Evolutionary conservation across 23 red algal genomes (phyloP).

Genomic region (Gracilariopsis chorda): DNA sequence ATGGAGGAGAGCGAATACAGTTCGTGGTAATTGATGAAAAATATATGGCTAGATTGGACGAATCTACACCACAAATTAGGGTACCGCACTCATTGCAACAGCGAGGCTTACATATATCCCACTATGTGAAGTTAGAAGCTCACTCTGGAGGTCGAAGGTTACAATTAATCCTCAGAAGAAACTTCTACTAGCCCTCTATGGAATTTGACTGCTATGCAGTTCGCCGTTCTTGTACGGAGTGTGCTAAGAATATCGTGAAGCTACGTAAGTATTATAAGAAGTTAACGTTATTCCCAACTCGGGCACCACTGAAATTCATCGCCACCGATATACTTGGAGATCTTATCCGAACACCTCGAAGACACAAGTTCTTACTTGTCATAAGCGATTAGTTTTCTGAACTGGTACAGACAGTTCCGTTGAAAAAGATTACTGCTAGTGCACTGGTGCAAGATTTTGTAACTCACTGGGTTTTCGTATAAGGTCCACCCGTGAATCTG

Average conservation of each 20-base stretch:
- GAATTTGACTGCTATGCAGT: neutral
- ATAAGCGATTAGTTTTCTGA: too few species aligned
- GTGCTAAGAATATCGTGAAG: neutral
- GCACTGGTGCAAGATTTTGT: neutral
- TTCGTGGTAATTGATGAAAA: too few species aligned
- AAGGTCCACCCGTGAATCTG: too few species aligned
- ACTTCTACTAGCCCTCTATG: too few species aligned
- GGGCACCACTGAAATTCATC: too few species aligned
- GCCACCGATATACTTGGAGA: too few species aligned
- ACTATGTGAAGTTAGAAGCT: conserved; percentile 7
- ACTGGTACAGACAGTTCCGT: conserved; percentile 13
- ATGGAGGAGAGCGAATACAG: too few species aligned
- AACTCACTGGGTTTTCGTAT: neutral
- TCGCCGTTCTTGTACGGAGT: neutral
- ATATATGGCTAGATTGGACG: too few species aligned
- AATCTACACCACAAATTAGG: conserved; percentile 7
- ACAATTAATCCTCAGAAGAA: neutral
- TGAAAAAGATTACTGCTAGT: neutral
- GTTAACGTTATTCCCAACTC: neutral
- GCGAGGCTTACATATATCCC: neutral
- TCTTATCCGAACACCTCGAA: too few species aligned
- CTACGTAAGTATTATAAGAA: neutral
- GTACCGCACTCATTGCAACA: neutral
- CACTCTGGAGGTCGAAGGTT: neutral
- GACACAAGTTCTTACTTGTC: too few species aligned